phyloP scores from a whole-genome alignment of 2,329 filamentous ascomycete genomes.

The Aschersonia sp. region DNA sequence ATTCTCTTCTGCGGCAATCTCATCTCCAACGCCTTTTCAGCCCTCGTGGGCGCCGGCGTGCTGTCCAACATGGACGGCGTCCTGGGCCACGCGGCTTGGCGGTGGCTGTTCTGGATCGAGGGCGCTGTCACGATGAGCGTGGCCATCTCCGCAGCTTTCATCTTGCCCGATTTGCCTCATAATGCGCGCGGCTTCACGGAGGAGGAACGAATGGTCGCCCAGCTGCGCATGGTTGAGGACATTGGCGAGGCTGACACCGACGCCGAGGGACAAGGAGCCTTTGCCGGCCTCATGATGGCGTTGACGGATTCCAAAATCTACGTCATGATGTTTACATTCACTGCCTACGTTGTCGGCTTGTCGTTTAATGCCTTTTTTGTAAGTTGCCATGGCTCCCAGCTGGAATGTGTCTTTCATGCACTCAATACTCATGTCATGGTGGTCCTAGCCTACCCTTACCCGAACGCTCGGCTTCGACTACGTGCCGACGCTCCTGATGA shows the following conservation, averaged over 20 bases:
- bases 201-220: slow-evolving; percentile 40
- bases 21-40: slow-evolving; percentile 44
- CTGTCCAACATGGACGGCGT: slow-evolving; percentile 41
- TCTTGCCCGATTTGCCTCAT: slow-evolving; percentile 39
- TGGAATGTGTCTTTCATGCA: not conserved
- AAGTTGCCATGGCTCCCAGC: slow-evolving; percentile 7
- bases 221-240: slow-evolving; percentile 41
- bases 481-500: slow-evolving; percentile 38
- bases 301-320: slow-evolving; percentile 48
- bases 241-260: slow-evolving; percentile 41
- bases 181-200: slow-evolving; percentile 44
- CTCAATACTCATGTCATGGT: slow-evolving; percentile 1
- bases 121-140: slow-evolving; percentile 35
- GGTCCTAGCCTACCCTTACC: slow-evolving; percentile 31
- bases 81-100: slow-evolving; percentile 40
- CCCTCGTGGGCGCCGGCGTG: slow-evolving; percentile 43
- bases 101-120: slow-evolving; percentile 48
- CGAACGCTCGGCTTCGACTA: slow-evolving; percentile 36
- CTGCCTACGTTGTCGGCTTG: slow-evolving; percentile 42
- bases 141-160: slow-evolving; percentile 29
- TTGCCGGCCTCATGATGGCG: slow-evolving; percentile 41
- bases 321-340: slow-evolving; percentile 47
- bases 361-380: slow-evolving; percentile 46
- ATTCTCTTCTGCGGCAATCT: slow-evolving; percentile 45
- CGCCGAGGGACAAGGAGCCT: slow-evolving; percentile 29